Conservation (phyloP, 2,329 filamentous ascomycete species). For the Fusarium paranaense region DNA sequence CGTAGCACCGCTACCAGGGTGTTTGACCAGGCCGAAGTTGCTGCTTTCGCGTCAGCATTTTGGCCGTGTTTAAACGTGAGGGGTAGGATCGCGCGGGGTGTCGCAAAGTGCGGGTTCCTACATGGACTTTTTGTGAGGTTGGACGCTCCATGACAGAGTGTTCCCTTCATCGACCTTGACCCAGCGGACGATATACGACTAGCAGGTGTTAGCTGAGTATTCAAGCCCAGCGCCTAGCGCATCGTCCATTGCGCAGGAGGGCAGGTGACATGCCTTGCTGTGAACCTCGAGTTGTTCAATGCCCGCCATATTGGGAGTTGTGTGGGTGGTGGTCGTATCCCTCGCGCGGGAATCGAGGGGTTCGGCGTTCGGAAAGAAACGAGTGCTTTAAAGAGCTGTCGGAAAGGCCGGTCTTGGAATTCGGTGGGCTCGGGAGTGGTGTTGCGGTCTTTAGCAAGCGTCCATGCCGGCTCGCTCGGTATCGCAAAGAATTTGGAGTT, state of each 20-base stretch:
- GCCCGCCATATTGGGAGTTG: slow-evolving; percentile 75
- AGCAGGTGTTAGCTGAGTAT: slow-evolving; percentile 38
- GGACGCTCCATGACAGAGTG: slow-evolving; percentile 97
- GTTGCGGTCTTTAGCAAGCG: slow-evolving; percentile 33
- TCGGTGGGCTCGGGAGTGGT: slow-evolving; percentile 16
- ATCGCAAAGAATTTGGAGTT: slow-evolving; percentile 19
- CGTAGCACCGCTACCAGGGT: slow-evolving; percentile 79
- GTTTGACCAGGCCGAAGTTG: slow-evolving; percentile 98
- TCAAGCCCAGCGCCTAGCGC: not conserved
- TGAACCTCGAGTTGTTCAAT: slow-evolving; percentile 98
- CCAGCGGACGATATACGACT: slow-evolving; percentile 99
- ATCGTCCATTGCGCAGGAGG: not conserved
- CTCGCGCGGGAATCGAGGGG: not conserved
- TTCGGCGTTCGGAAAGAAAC: slow-evolving; percentile 15
- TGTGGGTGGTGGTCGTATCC: slow-evolving; percentile 7
- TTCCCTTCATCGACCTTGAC: slow-evolving; percentile 90
- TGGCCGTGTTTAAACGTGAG: not conserved
- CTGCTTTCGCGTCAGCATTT: slow-evolving; percentile 52
- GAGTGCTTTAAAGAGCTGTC: slow-evolving; percentile 10
- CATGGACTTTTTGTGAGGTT: slow-evolving; percentile 98
- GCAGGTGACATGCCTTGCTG: slow-evolving; percentile 78
- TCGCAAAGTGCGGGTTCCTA: slow-evolving; percentile 50
- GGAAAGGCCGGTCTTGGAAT: slow-evolving; percentile 11
- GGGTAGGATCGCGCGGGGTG: not conserved
- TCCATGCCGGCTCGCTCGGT: slow-evolving; percentile 40